A percentile compares a stretch with the other conserved stretches of the same genome.
These are phyloP conservation scores for Penicillium sp. DNA, from an alignment of 2,329 filamentous ascomycete genomes.

Conservation along the genomic window DNA sequence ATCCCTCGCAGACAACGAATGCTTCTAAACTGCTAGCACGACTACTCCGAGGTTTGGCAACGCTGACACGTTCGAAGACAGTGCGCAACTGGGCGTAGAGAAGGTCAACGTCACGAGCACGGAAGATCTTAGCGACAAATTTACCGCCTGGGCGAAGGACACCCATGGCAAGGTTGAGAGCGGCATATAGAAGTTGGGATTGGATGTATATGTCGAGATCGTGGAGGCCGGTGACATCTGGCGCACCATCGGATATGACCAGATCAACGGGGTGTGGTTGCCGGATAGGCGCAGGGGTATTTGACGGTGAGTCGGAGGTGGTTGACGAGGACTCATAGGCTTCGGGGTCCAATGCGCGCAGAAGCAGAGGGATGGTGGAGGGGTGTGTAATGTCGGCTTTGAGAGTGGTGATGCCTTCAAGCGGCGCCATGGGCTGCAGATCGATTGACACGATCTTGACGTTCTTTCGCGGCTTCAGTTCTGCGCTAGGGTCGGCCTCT, in stretches of 20 bases:
- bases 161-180: conserved; percentile 88
- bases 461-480: conserved; percentile 59
- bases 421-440: conserved; percentile 89
- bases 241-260: conserved; percentile 91
- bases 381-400: conserved; percentile 97
- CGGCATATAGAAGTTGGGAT: conserved; percentile 90
- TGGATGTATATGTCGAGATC: conserved; percentile 99
- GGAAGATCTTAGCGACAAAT: conserved; percentile 97
- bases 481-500: conserved; percentile 24
- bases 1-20: conserved; percentile 92
- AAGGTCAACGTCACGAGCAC: conserved; percentile 91
- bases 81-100: conserved; percentile 91
- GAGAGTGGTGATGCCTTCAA: conserved; percentile 88
- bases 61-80: conserved; percentile 82
- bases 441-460: conserved; percentile 97
- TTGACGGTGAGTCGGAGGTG: conserved; percentile 24
- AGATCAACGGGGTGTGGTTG: conserved; percentile 82
- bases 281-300: conserved; percentile 42
- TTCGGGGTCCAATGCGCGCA: conserved; percentile 78
- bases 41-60: conserved; percentile 91
- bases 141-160: conserved; percentile 90
- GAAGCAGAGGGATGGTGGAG: conserved; percentile 84
- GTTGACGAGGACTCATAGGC: conserved; percentile 50
- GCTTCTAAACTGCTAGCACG: conserved; percentile 96
- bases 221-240: conserved; percentile 93